Percentiles rank a stretch among this genome's conserved stretches.
These are phyloP conservation scores for Solanum chaucha DNA, from an alignment of 257 asterid genomes.

Conservation along the genomic window DNA sequence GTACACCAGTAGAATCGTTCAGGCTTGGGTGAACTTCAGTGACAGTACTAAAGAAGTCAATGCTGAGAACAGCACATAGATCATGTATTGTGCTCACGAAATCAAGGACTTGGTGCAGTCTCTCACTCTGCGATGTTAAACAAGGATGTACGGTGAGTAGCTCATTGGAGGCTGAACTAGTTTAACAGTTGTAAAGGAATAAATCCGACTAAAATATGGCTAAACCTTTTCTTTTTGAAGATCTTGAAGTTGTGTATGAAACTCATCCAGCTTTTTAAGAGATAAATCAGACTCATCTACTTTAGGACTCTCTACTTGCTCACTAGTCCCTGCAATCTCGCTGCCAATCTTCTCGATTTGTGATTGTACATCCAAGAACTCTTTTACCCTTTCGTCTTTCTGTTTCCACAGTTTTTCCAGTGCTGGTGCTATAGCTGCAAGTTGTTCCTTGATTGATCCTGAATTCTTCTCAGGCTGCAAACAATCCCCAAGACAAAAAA, in stretches of 20 bases:
- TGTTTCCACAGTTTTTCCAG: constrained; percentile 70
- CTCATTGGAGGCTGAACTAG: not conserved
- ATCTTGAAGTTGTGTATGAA: constrained; percentile 74
- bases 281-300: constrained; percentile 83
- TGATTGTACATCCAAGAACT: constrained; percentile 74
- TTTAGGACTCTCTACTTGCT: constrained; percentile 33
- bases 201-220: not conserved
- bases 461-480: constrained; percentile 70
- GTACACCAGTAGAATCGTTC: constrained; percentile 63
- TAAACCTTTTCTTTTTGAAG: constrained; percentile 91
- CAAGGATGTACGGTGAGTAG: not conserved
- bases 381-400: constrained; percentile 72
- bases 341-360: constrained; percentile 69
- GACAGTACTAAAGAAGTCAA: constrained; percentile 68
- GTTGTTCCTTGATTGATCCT: constrained; percentile 92
- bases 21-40: constrained; percentile 93
- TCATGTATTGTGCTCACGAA: constrained; percentile 85
- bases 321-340: constrained; percentile 67
- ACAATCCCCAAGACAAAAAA: not conserved
- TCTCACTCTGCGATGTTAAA: constrained; percentile 56
- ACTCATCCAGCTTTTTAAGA: constrained; percentile 63
- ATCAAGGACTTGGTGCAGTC: constrained; percentile 86
- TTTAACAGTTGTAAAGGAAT: constrained; percentile 4
- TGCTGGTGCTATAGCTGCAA: constrained; percentile 73
- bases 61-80: constrained; percentile 91